Evolutionary conservation across 148 eudicot species (phyloP), one percentile per base, ranked within the genome.

Genomic region (Chenopodium formosanum): DNA sequence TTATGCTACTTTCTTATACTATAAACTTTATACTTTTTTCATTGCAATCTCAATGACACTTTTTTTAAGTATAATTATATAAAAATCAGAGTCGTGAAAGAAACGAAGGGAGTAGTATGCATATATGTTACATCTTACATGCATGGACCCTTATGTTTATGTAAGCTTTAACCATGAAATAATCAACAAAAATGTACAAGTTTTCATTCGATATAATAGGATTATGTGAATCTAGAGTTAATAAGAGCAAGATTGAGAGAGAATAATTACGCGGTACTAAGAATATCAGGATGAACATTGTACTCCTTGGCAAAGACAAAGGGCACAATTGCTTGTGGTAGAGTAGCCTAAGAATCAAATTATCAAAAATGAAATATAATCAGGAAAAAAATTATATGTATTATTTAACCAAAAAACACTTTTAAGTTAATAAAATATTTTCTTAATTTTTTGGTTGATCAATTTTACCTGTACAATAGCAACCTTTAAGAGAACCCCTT

Each of bases 391-490:
- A 40, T 40, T 40, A 5, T 37, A 5, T 5, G 7, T 37, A 5
- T 5, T 37, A 40, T 40, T 40, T 40, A 22, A 62, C 66, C 62
- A 56, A 56, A 56, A 56, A 56, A 56, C 1, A 34, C 1, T 4
- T 19, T 4, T 14, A 56, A 17, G 62, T 14, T 56, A 14, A 17
- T 53, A 20, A 48, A 9, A 10, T 12, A 13, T 70, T 5, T 7
- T 11, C 10, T 12, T 34, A 1, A 37, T 14, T 70, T 1, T 7
- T 14, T 25, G 62, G 62, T 56, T 16, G 5, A 56, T 56, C 62
- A 12, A 56, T 56, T 1, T 2, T 72, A 90, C 98, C 93, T 94
- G 98, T 9, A 94, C 94, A 62, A 94, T 92, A 11, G 91, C 98
- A 62, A 94, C 82, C 73, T 84, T 93, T 76, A 94, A 80, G 53